Percentiles rank a stretch among this genome's conserved stretches.
Conservation (phyloP, 345 rosid species). For the Gossypium mustelinum region DNA sequence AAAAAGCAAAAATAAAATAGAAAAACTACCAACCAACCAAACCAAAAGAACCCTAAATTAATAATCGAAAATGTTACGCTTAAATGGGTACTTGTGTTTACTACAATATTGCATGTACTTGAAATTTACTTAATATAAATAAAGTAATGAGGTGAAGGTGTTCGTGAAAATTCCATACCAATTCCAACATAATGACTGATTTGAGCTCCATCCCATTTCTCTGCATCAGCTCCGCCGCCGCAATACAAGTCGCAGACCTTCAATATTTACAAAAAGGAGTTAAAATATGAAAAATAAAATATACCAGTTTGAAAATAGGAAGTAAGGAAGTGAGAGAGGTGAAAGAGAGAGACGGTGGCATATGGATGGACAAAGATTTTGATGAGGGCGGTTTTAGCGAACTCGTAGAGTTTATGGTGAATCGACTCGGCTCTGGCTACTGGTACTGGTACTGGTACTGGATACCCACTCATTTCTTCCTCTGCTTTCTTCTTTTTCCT, state of each 20-base stretch:
- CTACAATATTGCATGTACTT: not conserved
- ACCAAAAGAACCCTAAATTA: not conserved
- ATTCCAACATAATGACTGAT: constrained; percentile 78
- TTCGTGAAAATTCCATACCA: constrained; percentile 32
- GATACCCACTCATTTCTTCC: constrained; percentile 40
- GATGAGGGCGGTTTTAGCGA: constrained; percentile 74
- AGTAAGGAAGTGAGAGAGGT: not conserved
- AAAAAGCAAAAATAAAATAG: not conserved
- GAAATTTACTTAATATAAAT: not conserved
- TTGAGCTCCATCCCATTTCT: constrained; percentile 73
- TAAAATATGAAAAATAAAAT: not conserved
- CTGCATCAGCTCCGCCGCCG: constrained; percentile 61
- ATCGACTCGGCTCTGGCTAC: constrained; percentile 56
- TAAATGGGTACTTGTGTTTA: not conserved
- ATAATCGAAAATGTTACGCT: not conserved
- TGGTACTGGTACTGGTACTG: constrained; percentile 23
- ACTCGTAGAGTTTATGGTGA: constrained; percentile 81
- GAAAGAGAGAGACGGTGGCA: constrained; percentile 49
- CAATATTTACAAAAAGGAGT: not conserved
- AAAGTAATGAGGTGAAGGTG: not conserved
- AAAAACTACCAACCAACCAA: not conserved
- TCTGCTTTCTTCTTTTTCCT: not conserved
- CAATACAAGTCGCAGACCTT: constrained; percentile 90
- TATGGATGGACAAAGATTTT: constrained; percentile 87
- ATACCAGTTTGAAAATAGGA: constrained; percentile 10